Evolutionary conservation across 2,329 filamentous ascomycete genomes (phyloP), one percentile per base, ranked within the genome.

Genomic region (Ceratocystis destructans): DNA sequence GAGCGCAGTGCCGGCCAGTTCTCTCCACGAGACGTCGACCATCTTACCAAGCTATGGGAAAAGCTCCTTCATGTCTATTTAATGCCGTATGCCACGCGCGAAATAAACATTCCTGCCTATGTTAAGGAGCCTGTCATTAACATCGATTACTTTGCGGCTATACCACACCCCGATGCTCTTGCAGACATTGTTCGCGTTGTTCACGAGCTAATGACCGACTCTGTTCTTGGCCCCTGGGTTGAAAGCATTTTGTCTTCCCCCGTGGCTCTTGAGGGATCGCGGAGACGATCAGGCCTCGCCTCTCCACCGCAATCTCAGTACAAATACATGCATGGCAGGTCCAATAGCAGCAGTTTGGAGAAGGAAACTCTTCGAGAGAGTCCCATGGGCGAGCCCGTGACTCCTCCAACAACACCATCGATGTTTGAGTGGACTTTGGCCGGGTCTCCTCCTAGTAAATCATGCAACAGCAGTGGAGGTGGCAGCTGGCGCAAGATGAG

Each of bases 121-220:
- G 90, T 96, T 57, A 88, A 93, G 45, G 90, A 97, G 73, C 46
- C 59, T 5, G 59, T 68, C 3, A 45, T 65, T 22, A 46, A 17
- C 31, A 45, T 65, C 4, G 31, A 61, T 17, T 62, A 45, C 22
- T n/a, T 37, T 6, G 75, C 78, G 0, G 77, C 80, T 0, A 90
- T 93, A 5, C 87, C 87, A 4, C 78, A 84, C 67, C 92, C 94
- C 0, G 83, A 87, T 50, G 83, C 86, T 65, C 79, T 99, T 17
- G 88, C 95, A 68, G 83, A 89, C 63, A 91, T 94, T 22, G 88
- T 96, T 28, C 83, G 83, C 69, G 95, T 96, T 69, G 89, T 96
- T 50, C 92, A 93, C 74, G 94, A 97, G 71, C 79, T 99, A 66
- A 97, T 99, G 92, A 95, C 96, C 72, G 94, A 97, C 74, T 96